A percentile compares a stretch with the other conserved stretches of the same genome.
These are phyloP conservation scores for Musa troglodytarum DNA, from an alignment of 176 grass and related monocot genomes.

Conservation along the genomic window DNA sequence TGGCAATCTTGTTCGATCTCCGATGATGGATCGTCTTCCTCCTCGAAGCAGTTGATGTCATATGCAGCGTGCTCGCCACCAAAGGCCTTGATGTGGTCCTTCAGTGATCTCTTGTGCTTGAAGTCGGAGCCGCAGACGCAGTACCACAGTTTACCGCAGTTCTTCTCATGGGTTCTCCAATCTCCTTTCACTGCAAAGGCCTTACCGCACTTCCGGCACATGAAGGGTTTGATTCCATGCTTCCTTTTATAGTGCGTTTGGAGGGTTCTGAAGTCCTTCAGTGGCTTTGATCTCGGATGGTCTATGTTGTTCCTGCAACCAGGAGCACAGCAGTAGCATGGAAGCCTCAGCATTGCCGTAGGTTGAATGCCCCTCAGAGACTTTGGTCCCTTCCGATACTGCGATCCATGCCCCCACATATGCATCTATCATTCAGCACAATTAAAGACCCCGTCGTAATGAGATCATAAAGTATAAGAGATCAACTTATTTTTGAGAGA, in stretches of 20 bases:
- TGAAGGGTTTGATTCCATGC: conserved; percentile 96
- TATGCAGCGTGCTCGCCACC: conserved; percentile 64
- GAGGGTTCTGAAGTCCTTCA: conserved; percentile 96
- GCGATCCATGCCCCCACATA: conserved; percentile 98
- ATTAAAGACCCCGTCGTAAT: conserved; percentile 4
- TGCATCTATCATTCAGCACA: conserved; percentile 55
- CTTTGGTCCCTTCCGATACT: conserved; percentile 89
- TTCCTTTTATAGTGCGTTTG: conserved; percentile 99
- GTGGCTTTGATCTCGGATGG: conserved; percentile 77
- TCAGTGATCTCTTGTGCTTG: conserved; percentile 98
- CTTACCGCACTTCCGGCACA: conserved; percentile 94
- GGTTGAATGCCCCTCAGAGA: conserved; percentile 88
- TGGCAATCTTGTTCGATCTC: conserved; percentile 5
- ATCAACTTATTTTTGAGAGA: not conserved
- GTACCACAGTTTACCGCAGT: conserved; percentile 99
- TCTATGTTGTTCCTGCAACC: conserved; percentile 97
- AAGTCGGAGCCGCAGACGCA: conserved; percentile 98
- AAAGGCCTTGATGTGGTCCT: conserved; percentile 89
- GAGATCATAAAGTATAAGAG: not conserved
- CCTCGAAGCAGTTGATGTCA: conserved; percentile 20
- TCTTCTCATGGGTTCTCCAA: conserved; percentile 99
- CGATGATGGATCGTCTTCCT: conserved; percentile 17
- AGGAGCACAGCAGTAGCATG: conserved; percentile 93
- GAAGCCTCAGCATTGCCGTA: conserved; percentile 91
- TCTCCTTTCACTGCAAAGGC: conserved; percentile 93